A percentile compares a stretch with the other conserved stretches of the same genome.
Evolutionary conservation across 352 stramenopile species (phyloP).

Genomic region (Globisporangium yorkense): DNA sequence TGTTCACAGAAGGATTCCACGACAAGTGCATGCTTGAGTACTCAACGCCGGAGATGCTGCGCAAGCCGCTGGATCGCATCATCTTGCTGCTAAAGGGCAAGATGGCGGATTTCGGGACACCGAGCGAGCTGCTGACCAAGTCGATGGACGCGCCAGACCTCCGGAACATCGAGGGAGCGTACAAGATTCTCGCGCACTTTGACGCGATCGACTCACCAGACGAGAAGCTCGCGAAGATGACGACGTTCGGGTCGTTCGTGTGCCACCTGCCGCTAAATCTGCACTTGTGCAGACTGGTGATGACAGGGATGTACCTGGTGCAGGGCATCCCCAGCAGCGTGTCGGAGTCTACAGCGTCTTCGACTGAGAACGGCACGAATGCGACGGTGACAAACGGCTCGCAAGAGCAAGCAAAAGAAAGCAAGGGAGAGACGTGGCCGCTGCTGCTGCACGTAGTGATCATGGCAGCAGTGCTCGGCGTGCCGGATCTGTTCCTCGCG

Average conservation of each 20-base stretch:
- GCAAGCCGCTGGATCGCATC: conserved; percentile 77
- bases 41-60: conserved; percentile 74
- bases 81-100: conserved; percentile 75
- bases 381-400: background rate
- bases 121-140: conserved; percentile 58
- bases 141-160: conserved; percentile 65
- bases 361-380: background rate
- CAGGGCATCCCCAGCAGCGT: conserved; percentile 16
- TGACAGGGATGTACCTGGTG: conserved; percentile 48
- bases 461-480: conserved; percentile 54
- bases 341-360: no score
- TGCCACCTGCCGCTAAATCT: conserved; percentile 74
- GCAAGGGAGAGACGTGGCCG: conserved; percentile 22
- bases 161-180: conserved; percentile 64
- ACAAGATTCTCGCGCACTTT: conserved; percentile 66
- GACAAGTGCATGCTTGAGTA: conserved; percentile 70
- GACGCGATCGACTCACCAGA: conserved; percentile 58
- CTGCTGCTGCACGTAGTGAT: conserved; percentile 59
- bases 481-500: conserved; percentile 67
- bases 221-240: conserved; percentile 57
- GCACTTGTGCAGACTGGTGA: conserved; percentile 65
- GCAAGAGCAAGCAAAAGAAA: background rate
- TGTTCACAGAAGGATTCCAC: conserved; percentile 76
- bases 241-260: conserved; percentile 70
- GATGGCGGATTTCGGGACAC: conserved; percentile 61